Conservation (phyloP, 75 land plant genomes). For the Selaginella tamariscina region DNA sequence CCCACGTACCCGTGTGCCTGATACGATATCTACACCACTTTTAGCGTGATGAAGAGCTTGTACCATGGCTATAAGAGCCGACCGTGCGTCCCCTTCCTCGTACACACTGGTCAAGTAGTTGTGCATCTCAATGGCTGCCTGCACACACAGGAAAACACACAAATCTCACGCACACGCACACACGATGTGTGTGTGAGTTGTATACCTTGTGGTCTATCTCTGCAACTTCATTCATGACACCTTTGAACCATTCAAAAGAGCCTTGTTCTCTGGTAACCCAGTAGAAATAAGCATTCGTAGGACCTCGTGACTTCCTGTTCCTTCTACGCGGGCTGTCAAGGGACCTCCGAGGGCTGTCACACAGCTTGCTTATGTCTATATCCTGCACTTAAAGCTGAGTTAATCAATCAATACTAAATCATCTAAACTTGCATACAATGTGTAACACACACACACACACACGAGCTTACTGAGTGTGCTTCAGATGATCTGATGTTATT, state of each 20-base stretch:
- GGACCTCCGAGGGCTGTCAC: not conserved
- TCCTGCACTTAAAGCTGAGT: not conserved
- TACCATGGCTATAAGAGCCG: conserved; percentile 32
- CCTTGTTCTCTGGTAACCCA: conserved; percentile 32
- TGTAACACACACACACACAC: too few species aligned
- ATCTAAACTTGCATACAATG: too few species aligned
- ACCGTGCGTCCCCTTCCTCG: conserved; percentile 47
- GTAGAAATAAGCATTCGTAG: conserved; percentile 22
- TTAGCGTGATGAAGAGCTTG: conserved; percentile 38
- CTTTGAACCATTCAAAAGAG: conserved; percentile 31
- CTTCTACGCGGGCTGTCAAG: conserved; percentile 1
- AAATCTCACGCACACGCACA: not conserved
- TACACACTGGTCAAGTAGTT: conserved; percentile 41
- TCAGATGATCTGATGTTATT: not conserved
- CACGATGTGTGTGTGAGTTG: not conserved
- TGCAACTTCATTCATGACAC: conserved; percentile 31
- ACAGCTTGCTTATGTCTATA: not conserved
- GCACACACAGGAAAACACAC: not conserved
- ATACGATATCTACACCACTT: conserved; percentile 42
- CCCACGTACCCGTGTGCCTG: conserved; percentile 34
- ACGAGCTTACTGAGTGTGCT: not conserved
- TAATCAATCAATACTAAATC: not conserved
- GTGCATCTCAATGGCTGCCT: conserved; percentile 40
- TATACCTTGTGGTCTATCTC: conserved; percentile 26
- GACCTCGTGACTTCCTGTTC: not conserved